Conservation (phyloP, 805 yeast genomes). For the Cyberlindnera mississippiensis region DNA sequence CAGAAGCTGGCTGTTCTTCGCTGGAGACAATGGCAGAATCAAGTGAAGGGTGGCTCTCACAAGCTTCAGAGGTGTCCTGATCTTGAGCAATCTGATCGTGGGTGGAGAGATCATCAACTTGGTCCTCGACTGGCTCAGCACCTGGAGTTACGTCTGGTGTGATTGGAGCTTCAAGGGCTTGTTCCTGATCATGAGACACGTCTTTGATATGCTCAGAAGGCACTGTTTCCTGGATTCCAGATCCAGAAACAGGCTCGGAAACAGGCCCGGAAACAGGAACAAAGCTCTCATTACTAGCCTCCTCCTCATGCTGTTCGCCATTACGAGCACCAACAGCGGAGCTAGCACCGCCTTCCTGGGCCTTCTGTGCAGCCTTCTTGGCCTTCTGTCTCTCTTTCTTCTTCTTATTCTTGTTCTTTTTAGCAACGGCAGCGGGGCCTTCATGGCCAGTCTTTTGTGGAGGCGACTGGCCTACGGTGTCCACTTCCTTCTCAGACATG, state of each 20-base stretch:
- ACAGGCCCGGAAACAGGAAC: background rate
- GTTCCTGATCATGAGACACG: background rate
- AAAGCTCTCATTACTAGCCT: background rate
- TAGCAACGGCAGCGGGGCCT: conserved; percentile 2
- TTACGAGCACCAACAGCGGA: background rate
- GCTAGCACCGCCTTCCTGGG: background rate
- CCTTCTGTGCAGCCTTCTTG: background rate
- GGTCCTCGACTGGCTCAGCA: background rate
- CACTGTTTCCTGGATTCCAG: background rate
- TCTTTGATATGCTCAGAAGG: too few species aligned
- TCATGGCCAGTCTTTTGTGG: background rate
- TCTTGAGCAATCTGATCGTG: too few species aligned
- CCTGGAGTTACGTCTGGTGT: background rate
- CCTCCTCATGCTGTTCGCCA: background rate
- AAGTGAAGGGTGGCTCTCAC: too few species aligned
- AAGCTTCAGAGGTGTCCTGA: too few species aligned
- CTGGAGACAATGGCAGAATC: too few species aligned
- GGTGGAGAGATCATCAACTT: background rate
- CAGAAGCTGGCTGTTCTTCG: too few species aligned
- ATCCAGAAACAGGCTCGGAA: background rate
- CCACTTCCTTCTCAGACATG: conserved; percentile 7
- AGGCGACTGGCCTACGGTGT: background rate
- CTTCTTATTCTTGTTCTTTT: conserved; percentile 10
- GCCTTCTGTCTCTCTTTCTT: conserved; percentile 5
- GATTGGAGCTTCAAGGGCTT: background rate